Base-by-base conservation (phyloP, 495 filamentous ascomycete genomes). In the Poronia punctata region DNA sequence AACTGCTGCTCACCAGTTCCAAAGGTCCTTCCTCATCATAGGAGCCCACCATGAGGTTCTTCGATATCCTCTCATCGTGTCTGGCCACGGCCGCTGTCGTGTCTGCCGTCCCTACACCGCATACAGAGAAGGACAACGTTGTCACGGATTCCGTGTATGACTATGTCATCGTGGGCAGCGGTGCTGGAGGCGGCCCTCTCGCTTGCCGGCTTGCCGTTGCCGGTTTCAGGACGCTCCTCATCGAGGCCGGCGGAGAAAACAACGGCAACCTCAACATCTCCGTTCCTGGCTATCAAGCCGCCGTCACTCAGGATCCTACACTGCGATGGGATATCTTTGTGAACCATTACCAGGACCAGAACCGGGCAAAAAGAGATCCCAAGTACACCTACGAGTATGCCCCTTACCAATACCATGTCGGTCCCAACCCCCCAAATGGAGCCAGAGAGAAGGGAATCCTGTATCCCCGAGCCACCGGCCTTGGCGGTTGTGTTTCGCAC, bases 111-210 rank as follows among this genome's bases (percentile, higher is more conserved):
- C n/a, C n/a, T n/a, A n/a, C n/a, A n/a, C n/a, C n/a, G n/a, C n/a
- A n/a, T n/a, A n/a, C n/a, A n/a, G n/a, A n/a, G n/a, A n/a, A n/a
- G n/a, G n/a, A n/a, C n/a, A n/a, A n/a, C n/a, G n/a, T n/a, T n/a
- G n/a, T n/a, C n/a, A n/a, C n/a, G n/a, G n/a, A n/a, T n/a, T n/a
- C 29, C 29, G 33, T 22, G 33, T 78, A 72, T 51, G 76, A 80
- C 22, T 80, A 79, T 49, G 61, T 81, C 25, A 63, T 81, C 15
- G 69, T 79, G 3, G 78, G 78, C 22, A 70, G 66, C 14, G 78
- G 76, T 10, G 67, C 76, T 5, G 78, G 78, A 3, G 76, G 78
- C 14, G 72, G 71, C 8, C 73, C 74, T 7, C 46, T 81, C 1
- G 77, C 76, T 0, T 66, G 69, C 7, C 65, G 68, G 15, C 65